These are phyloP conservation scores for Musa schizocarpa DNA, from an alignment of 176 grass and related monocot genomes.

Conservation along the genomic window DNA sequence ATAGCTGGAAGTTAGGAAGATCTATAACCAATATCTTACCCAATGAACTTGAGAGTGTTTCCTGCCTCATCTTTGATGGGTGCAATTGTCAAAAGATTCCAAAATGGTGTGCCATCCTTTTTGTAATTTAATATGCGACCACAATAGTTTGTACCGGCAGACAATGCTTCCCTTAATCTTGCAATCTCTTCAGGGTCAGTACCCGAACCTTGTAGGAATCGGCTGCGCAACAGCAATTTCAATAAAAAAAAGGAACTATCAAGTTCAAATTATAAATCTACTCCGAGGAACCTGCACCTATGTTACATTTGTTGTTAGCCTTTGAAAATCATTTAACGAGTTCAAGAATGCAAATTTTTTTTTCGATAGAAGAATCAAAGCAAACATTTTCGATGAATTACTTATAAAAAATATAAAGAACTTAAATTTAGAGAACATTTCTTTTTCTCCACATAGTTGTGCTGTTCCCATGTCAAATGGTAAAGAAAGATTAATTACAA, in stretches of 20 bases:
- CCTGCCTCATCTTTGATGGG: constrained; percentile 91
- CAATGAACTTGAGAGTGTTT: constrained; percentile 82
- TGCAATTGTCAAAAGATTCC: constrained; percentile 82
- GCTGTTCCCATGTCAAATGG: too few relatives aligned
- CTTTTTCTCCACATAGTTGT: too few relatives aligned
- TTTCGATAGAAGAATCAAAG: too few relatives aligned
- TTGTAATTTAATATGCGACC: constrained; percentile 91
- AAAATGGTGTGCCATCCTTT: constrained; percentile 80
- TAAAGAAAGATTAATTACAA: background rate
- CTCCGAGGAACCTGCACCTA: background rate
- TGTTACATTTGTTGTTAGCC: too few relatives aligned
- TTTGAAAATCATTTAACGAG: too few relatives aligned
- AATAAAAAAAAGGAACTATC: background rate
- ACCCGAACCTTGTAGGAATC: constrained; percentile 77
- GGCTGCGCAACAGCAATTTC: constrained; percentile 25
- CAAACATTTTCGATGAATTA: too few relatives aligned
- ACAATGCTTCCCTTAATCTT: constrained; percentile 68
- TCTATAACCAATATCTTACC: constrained; percentile 31
- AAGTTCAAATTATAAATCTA: background rate
- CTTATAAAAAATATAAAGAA: too few relatives aligned
- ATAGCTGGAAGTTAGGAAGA: background rate
- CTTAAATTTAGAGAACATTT: too few relatives aligned
- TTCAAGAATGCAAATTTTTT: too few relatives aligned
- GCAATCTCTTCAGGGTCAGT: constrained; percentile 62
- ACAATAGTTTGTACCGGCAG: constrained; percentile 63